A percentile compares a stretch with the other conserved stretches of the same genome.
Conservation (phyloP, 2,329 filamentous ascomycete genomes). For the Colletotrichum incanum region DNA sequence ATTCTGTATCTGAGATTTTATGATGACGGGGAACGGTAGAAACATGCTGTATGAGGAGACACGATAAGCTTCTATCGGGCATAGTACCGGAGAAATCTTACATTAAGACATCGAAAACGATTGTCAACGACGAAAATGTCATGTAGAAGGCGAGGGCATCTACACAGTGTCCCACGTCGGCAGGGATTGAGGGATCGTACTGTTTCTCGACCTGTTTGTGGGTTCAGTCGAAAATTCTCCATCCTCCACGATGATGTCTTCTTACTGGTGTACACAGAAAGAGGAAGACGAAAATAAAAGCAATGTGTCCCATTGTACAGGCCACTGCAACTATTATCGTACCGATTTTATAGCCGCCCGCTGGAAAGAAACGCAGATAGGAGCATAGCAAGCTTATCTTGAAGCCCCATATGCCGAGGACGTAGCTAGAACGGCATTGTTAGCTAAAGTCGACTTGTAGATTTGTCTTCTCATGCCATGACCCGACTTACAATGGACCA, state of each 20-base stretch:
- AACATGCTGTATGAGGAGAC: conserved; percentile 51
- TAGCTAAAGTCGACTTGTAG: neutral
- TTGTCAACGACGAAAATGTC: conserved; percentile 57
- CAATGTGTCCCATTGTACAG: conserved; percentile 57
- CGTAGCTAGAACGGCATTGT: conserved; percentile 51
- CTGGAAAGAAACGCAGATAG: conserved; percentile 61
- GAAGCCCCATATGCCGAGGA: conserved; percentile 61
- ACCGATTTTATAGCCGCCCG: conserved; percentile 51
- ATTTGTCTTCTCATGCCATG: neutral
- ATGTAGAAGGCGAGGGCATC: conserved; percentile 60
- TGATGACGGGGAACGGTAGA: conserved; percentile 59
- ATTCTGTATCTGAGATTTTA: conserved; percentile 54
- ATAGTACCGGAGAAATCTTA: conserved; percentile 44
- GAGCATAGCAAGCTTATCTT: conserved; percentile 62
- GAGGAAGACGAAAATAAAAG: conserved; percentile 55
- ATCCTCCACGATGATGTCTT: neutral
- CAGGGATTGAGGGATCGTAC: conserved; percentile 57
- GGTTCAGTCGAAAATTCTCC: neutral
- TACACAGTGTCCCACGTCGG: conserved; percentile 54
- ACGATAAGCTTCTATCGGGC: neutral
- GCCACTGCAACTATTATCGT: conserved; percentile 54
- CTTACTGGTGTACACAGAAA: conserved; percentile 55
- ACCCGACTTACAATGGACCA: conserved; percentile 56
- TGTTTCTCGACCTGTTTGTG: conserved; percentile 51
- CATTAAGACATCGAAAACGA: conserved; percentile 59